Evolutionary conservation across 441 rosid species (phyloP).

Genomic region (Daphne laureola): DNA sequence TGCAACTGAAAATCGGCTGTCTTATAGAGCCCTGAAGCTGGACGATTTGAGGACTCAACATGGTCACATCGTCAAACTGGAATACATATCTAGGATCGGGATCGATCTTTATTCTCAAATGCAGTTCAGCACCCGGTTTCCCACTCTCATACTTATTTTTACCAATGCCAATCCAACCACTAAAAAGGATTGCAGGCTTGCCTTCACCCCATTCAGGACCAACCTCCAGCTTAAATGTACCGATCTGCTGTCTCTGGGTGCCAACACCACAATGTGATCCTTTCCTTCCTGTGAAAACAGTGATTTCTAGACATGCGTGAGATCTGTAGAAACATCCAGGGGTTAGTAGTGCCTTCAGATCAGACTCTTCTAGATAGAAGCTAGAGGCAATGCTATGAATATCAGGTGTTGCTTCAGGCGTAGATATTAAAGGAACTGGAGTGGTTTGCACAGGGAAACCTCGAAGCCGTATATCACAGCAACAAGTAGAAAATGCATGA

Average conservation of each 20-base stretch:
- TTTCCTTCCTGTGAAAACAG: constrained; percentile 58
- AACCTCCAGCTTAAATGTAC: constrained; percentile 72
- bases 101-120: constrained; percentile 76
- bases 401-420: constrained; percentile 71
- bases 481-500: constrained; percentile 44
- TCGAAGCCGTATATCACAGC: constrained; percentile 76
- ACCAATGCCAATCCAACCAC: constrained; percentile 85
- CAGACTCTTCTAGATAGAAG: constrained; percentile 86
- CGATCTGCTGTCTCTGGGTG: constrained; percentile 70
- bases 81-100: constrained; percentile 93
- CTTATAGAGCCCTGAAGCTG: constrained; percentile 86
- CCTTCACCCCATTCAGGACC: constrained; percentile 89
- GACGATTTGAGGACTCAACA: constrained; percentile 83
- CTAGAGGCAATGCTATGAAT: constrained; percentile 62
- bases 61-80: constrained; percentile 84
- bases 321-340: constrained; percentile 74
- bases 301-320: constrained; percentile 62
- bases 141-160: constrained; percentile 59
- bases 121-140: constrained; percentile 71
- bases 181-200: constrained; percentile 61
- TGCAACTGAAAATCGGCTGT: constrained; percentile 93
- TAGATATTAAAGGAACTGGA: constrained; percentile 61
- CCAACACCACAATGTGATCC: constrained; percentile 74
- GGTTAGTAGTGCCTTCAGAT: constrained; percentile 60
- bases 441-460: constrained; percentile 86